These are phyloP conservation scores for Fusarium floridanum DNA, from an alignment of 2,329 filamentous ascomycete species.

Conservation along the genomic window DNA sequence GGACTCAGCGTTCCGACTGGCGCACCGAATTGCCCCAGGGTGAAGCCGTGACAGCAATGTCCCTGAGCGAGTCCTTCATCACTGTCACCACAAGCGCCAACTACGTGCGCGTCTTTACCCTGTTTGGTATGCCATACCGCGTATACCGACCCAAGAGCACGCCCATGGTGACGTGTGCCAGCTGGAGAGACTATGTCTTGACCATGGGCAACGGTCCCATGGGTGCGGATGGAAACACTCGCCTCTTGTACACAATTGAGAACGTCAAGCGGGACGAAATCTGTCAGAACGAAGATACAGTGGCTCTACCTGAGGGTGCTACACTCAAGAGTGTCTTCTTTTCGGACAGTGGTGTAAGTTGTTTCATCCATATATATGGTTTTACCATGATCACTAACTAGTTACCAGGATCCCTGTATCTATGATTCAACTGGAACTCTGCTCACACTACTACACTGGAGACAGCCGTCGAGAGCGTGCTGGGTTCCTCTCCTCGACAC, in stretches of 20 bases:
- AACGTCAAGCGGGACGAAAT: slow-evolving; percentile 94
- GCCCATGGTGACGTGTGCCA: slow-evolving; percentile 91
- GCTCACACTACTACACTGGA: slow-evolving; percentile 91
- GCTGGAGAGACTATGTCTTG: slow-evolving; percentile 96
- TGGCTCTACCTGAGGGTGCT: slow-evolving; percentile 82
- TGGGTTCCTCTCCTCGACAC: slow-evolving; percentile 97
- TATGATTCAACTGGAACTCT: slow-evolving; percentile 94
- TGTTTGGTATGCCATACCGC: slow-evolving; percentile 90
- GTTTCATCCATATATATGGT: background rate
- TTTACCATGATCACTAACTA: slow-evolving; percentile 7
- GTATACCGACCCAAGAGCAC: slow-evolving; percentile 93
- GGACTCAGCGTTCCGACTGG: slow-evolving; percentile 93
- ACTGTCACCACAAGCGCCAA: slow-evolving; percentile 88
- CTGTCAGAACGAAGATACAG: slow-evolving; percentile 93
- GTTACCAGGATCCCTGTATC: slow-evolving; percentile 84
- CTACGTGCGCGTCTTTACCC: slow-evolving; percentile 92
- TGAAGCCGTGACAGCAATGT: slow-evolving; percentile 90
- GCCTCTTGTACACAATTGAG: slow-evolving; percentile 90
- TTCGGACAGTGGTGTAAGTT: slow-evolving; percentile 84
- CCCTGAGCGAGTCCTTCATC: slow-evolving; percentile 90
- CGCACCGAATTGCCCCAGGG: slow-evolving; percentile 86
- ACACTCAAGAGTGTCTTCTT: slow-evolving; percentile 89
- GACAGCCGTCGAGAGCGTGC: slow-evolving; percentile 82
- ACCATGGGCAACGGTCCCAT: slow-evolving; percentile 94
- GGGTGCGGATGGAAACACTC: slow-evolving; percentile 80